These are phyloP conservation scores for Silene latifolia DNA, from an alignment of 148 eudicot genomes.

Conservation along the genomic window DNA sequence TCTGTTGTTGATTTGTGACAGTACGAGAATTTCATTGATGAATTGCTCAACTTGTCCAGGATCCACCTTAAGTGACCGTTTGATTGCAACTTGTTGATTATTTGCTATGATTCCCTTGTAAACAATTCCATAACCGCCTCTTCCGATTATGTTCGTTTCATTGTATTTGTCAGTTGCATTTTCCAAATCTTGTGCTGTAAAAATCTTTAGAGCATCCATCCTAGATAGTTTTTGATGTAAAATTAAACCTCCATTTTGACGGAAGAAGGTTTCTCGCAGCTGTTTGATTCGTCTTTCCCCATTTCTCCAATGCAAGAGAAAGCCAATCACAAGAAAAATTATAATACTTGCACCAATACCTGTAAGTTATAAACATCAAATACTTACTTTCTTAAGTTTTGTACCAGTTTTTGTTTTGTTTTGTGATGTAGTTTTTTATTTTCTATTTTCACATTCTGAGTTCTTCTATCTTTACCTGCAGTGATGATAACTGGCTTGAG, in stretches of 20 bases:
- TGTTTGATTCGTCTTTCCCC: not conserved
- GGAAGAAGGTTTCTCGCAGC: slow-evolving; percentile 1
- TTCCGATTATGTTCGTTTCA: slow-evolving; percentile 11
- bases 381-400: too few species aligned
- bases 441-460: too few species aligned
- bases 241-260: slow-evolving; percentile 22
- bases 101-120: not conserved
- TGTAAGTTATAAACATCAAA: too few species aligned
- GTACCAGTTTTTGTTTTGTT: too few species aligned
- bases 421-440: too few species aligned
- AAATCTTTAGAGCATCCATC: slow-evolving; percentile 11
- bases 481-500: not conserved
- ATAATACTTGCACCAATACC: too few species aligned
- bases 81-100: slow-evolving; percentile 23
- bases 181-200: slow-evolving; percentile 7
- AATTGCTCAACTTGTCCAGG: slow-evolving; percentile 22
- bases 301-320: slow-evolving; percentile 7
- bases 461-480: not conserved
- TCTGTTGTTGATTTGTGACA: slow-evolving; percentile 21
- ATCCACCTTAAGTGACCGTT: slow-evolving; percentile 19
- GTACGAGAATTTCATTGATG: slow-evolving; percentile 18
- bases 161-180: slow-evolving; percentile 21
- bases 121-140: slow-evolving; percentile 18
- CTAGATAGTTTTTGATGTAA: not conserved
- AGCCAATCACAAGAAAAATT: not conserved